phyloP scores from a whole-genome alignment of 768 basidiomycete species.

The Rhodotorula toruloides region DNA sequence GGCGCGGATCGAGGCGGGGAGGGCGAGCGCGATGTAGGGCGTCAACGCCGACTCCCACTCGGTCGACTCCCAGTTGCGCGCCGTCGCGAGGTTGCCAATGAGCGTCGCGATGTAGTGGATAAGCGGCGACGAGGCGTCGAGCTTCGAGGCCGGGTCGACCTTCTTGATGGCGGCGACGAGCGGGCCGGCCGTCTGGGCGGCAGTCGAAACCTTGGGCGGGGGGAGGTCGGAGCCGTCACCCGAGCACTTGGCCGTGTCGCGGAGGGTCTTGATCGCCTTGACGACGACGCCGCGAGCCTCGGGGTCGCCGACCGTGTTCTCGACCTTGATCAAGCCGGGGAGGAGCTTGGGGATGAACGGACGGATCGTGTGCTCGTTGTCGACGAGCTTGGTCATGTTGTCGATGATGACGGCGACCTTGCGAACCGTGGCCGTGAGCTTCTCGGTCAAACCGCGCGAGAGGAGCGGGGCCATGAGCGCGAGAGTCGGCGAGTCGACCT shows the following conservation, averaged over 20 bases:
- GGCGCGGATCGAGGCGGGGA: conserved; percentile 49
- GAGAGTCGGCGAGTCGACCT: conserved; percentile 90
- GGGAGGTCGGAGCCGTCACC: conserved; percentile 89
- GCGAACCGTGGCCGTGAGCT: conserved; percentile 94
- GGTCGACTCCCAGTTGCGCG: conserved; percentile 46
- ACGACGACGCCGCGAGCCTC: conserved; percentile 90
- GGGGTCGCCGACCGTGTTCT: conserved; percentile 90
- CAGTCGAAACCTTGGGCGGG: conserved; percentile 70
- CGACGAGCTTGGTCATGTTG: conserved; percentile 86
- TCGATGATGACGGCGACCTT: conserved; percentile 83
- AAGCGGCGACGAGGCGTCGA: conserved; percentile 39
- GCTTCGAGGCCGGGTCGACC: conserved; percentile 33
- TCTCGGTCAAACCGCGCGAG: conserved; percentile 83
- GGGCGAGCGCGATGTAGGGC: conserved; percentile 42
- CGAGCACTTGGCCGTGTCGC: conserved; percentile 83
- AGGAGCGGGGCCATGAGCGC: conserved; percentile 92
- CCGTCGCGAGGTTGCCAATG: conserved; percentile 60
- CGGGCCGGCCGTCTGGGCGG: conserved; percentile 59
- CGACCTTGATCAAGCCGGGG: conserved; percentile 78
- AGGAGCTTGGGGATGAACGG: conserved; percentile 83
- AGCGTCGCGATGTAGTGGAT: conserved; percentile 55
- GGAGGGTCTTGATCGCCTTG: conserved; percentile 89
- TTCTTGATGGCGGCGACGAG: conserved; percentile 77
- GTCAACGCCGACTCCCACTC: conserved; percentile 43
- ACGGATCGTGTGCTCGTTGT: conserved; percentile 80